Evolutionary conservation across 2,329 filamentous ascomycete genomes (phyloP), one percentile per base, ranked within the genome.

Genomic region (Paraphaeosphaeria sporulosa): DNA sequence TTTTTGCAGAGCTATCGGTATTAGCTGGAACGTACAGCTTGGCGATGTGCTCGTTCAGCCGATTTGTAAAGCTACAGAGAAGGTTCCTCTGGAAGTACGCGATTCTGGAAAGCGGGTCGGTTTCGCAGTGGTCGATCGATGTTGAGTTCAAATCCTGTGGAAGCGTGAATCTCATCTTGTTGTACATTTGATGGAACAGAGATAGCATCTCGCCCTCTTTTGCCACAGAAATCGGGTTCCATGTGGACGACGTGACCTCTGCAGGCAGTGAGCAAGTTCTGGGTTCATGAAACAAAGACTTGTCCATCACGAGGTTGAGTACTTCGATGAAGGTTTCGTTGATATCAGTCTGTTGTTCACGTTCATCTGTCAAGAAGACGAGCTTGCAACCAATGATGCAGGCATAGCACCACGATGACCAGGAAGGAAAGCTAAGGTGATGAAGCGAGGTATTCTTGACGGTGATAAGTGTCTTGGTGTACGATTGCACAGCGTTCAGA

Each of bases 311-410:
- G 0, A 67, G 30, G 7, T 60, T 61, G 4, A 44, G 43, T 4
- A 71, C 54, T 47, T 67, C 64, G 40, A 61, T 48, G 4, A 55
- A 64, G 0, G 66, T 50, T 12, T 53, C 56, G 5, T 63, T 63
- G 5, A 66, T 40, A 12, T 57, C 44, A 17, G 64, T 66, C 36
- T 57, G 42, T 0, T 60, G 62, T 32, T 63, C 52, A 10, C 57
- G 60, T 21, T 71, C 68, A 53, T 71, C 67, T 43, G 63, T 50
- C 13, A 71, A 61, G 36, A 72, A 71, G 1, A 71, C 68, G 0
- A 71, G 56, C 47, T 70, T 72, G 59, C 70, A 72, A n/a, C 61
- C 64, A 4, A 72, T 42, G 15, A 72, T 65, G 12, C 63, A 57
- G n/a, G 64, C 58, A 36, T 72, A 70, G 57, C 71, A 69, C 65